Conservation (phyloP, 148 eudicot genomes). For the Chenopodium formosanum region DNA sequence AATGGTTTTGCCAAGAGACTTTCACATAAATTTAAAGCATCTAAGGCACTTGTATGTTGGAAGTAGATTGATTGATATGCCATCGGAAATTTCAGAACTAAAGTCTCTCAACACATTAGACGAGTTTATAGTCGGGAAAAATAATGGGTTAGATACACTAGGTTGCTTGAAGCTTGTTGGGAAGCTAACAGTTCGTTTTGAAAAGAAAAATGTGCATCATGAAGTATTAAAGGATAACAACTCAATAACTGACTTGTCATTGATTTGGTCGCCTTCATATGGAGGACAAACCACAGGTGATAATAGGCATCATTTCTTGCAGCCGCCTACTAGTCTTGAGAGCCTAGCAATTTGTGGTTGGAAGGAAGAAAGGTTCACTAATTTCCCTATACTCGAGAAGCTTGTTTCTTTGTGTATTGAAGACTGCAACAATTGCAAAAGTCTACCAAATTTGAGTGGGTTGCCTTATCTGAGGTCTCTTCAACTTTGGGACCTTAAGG, state of each 20-base stretch:
- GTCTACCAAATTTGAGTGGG: slow-evolving; percentile 5
- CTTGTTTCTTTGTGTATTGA: not conserved
- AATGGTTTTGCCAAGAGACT: not conserved
- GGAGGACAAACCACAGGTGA: not conserved
- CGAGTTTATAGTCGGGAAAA: not conserved
- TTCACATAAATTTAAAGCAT: not conserved
- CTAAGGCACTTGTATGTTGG: slow-evolving; percentile 1
- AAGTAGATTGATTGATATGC: not conserved
- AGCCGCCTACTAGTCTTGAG: not conserved
- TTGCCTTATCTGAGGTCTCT: slow-evolving; percentile 1
- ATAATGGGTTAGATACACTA: not conserved
- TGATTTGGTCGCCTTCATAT: not conserved
- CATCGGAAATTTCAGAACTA: not conserved
- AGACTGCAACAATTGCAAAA: not conserved
- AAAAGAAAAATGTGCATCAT: too few species aligned
- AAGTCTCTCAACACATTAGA: not conserved
- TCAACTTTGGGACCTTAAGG: not conserved
- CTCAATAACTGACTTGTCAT: not conserved
- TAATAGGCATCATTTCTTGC: not conserved
- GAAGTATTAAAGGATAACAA: too few species aligned
- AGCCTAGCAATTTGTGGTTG: not conserved
- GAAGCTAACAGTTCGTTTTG: not conserved
- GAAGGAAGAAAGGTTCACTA: slow-evolving; percentile 5
- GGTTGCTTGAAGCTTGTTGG: not conserved
- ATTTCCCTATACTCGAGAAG: not conserved